Evolutionary conservation across 2,329 filamentous ascomycete species (phyloP).

Genomic region (Clarireedia hainanense): DNA sequence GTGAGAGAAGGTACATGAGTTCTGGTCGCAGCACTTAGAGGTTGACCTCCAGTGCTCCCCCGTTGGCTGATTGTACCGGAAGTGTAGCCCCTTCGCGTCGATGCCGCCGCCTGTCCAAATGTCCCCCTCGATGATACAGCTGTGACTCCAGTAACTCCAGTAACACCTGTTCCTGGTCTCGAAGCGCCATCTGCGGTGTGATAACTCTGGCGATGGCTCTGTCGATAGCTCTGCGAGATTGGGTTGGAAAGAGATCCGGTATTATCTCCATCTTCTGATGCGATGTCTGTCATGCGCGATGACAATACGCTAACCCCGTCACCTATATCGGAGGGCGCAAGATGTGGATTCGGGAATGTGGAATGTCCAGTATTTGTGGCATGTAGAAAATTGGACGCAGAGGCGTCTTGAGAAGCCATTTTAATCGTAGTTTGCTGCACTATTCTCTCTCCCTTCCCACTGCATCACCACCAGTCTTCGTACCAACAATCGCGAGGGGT

Average conservation of each 20-base stretch:
- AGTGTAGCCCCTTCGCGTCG: constrained; percentile 41
- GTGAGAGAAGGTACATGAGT: constrained; percentile 87
- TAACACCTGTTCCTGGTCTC: constrained; percentile 47
- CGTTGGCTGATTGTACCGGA: constrained; percentile 3
- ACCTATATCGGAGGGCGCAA: constrained; percentile 26
- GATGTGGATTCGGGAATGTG: constrained; percentile 16
- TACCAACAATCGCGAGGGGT: not conserved
- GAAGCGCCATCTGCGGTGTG: constrained; percentile 37
- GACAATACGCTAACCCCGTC: constrained; percentile 43
- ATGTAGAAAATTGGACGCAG: constrained; percentile 9
- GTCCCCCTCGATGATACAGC: constrained; percentile 37
- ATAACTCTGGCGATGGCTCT: constrained; percentile 25
- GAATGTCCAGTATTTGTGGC: constrained; percentile 15
- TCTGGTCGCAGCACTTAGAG: constrained; percentile 61
- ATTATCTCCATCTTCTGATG: constrained; percentile 40
- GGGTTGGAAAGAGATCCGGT: constrained; percentile 28
- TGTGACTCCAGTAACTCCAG: constrained; percentile 37
- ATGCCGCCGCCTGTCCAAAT: constrained; percentile 45
- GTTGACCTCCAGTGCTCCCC: constrained; percentile 41
- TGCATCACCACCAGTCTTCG: not conserved
- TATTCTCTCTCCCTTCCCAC: not conserved
- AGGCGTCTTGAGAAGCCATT: constrained; percentile 22
- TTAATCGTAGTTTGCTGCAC: not conserved
- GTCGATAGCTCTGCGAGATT: constrained; percentile 29
- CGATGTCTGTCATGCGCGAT: constrained; percentile 47